Percentiles rank a stretch among this genome's conserved stretches.
phyloP scores from a whole-genome alignment of 768 basidiomycete species.

The Pulveroboletus sp. region DNA sequence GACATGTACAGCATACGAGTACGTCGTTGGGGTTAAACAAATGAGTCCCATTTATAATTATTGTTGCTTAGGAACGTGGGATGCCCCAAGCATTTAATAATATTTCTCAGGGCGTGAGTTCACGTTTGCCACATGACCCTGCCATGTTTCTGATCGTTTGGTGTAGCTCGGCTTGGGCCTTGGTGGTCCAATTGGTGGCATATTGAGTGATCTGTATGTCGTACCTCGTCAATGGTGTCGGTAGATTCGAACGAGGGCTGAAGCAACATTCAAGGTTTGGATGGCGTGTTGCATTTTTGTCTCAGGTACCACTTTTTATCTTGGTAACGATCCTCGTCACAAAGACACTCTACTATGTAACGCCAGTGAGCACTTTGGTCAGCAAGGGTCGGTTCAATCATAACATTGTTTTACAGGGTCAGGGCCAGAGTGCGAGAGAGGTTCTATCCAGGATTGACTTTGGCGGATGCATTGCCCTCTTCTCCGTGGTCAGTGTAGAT shows the following conservation, averaged over 20 bases:
- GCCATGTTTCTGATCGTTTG: background rate
- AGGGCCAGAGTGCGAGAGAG: conserved; percentile 59
- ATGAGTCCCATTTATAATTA: background rate
- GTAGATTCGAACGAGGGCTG: background rate
- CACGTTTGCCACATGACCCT: background rate
- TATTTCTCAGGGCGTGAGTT: conserved; percentile 16
- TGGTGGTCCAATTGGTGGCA: conserved; percentile 21
- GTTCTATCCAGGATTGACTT: conserved; percentile 80
- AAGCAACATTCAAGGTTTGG: conserved; percentile 46
- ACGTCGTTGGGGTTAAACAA: background rate
- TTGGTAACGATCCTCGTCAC: conserved; percentile 48
- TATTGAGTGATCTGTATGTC: conserved; percentile 21
- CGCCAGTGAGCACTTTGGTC: conserved; percentile 45
- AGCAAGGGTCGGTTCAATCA: too few species aligned
- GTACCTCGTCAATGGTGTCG: background rate
- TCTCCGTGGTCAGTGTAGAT: conserved; percentile 47
- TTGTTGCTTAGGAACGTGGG: conserved; percentile 3
- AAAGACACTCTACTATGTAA: conserved; percentile 58
- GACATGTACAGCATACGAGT: conserved; percentile 22
- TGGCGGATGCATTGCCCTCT: conserved; percentile 59
- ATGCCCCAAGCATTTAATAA: conserved; percentile 45
- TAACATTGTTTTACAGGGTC: conserved; percentile 44
- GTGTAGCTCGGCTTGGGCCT: conserved; percentile 22
- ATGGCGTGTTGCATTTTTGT: conserved; percentile 75
- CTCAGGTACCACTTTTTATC: conserved; percentile 65